Conservation (phyloP, 2,329 filamentous ascomycete genomes). For the Orbilia quercus region DNA sequence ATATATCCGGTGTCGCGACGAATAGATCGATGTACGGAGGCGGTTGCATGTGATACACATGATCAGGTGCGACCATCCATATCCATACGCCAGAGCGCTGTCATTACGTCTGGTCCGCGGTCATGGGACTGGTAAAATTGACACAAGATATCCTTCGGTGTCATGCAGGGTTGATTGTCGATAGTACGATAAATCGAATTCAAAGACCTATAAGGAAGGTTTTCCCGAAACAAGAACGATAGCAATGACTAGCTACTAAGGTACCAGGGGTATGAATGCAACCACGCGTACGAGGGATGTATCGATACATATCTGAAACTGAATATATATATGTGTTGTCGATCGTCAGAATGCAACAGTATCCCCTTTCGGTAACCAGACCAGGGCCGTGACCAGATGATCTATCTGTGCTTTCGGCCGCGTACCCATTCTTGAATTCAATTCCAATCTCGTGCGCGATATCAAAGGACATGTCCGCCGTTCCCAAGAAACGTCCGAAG, state of each 20-base stretch:
- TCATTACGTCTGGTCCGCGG: neutral
- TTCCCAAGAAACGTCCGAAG: conserved; percentile 27
- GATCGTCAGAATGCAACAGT: conserved; percentile 25
- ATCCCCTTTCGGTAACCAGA: conserved; percentile 32
- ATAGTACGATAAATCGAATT: too few relatives aligned
- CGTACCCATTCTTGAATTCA: neutral
- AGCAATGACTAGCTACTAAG: too few relatives aligned
- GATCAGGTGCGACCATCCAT: conserved; percentile 3
- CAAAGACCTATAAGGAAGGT: too few relatives aligned
- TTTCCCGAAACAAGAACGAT: too few relatives aligned
- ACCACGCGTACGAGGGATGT: too few relatives aligned
- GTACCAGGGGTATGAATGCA: too few relatives aligned
- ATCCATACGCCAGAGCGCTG: too few relatives aligned
- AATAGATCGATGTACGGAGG: neutral
- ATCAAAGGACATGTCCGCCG: conserved; percentile 22
- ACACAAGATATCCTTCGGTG: too few relatives aligned
- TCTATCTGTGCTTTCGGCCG: neutral
- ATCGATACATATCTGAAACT: too few relatives aligned
- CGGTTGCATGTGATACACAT: too few relatives aligned
- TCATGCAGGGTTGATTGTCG: too few relatives aligned
- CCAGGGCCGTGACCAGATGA: conserved; percentile 4
- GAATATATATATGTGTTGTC: conserved; percentile 22
- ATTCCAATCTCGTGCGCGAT: neutral
- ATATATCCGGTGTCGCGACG: neutral
- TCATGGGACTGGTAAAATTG: too few relatives aligned